phyloP scores from a whole-genome alignment of 2,329 filamentous ascomycete genomes.

The Chaetoscypha palmicola region DNA sequence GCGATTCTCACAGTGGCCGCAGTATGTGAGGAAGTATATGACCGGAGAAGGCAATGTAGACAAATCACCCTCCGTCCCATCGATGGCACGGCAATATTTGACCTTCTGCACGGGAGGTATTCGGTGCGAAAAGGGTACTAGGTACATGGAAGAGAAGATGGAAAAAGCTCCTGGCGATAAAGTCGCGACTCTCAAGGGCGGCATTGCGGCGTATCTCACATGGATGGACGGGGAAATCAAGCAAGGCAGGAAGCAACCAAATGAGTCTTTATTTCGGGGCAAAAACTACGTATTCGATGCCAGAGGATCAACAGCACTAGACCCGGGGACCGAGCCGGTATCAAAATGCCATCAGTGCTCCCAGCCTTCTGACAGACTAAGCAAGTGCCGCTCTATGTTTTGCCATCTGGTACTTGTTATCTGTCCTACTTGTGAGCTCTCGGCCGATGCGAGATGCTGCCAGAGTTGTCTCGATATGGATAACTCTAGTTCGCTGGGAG shows the following conservation, averaged over 20 bases:
- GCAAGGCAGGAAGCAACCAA: slow-evolving; percentile 20
- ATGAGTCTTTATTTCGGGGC: slow-evolving; percentile 28
- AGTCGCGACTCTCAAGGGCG: slow-evolving; percentile 29
- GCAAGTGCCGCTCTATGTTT: slow-evolving; percentile 26
- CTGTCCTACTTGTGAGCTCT: slow-evolving; percentile 25
- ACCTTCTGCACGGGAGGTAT: slow-evolving; percentile 32
- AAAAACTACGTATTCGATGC: slow-evolving; percentile 32
- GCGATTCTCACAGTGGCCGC: slow-evolving; percentile 30
- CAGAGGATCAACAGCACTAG: slow-evolving; percentile 25
- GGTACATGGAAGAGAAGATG: slow-evolving; percentile 28
- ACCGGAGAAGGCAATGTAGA: not conserved
- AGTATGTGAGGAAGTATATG: slow-evolving; percentile 26
- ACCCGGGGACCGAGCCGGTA: slow-evolving; percentile 19
- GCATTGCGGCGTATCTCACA: slow-evolving; percentile 29
- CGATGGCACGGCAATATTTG: slow-evolving; percentile 21
- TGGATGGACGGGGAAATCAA: slow-evolving; percentile 31
- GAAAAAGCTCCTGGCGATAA: slow-evolving; percentile 15
- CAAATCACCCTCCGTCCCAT: not conserved
- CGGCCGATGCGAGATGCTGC: slow-evolving; percentile 24
- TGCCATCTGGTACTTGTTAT: slow-evolving; percentile 30
- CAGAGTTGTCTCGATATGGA: slow-evolving; percentile 23
- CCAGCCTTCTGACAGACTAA: slow-evolving; percentile 21
- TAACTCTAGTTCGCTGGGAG: not conserved
- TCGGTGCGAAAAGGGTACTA: slow-evolving; percentile 30
- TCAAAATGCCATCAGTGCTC: slow-evolving; percentile 27